Percentiles rank a stretch among this genome's conserved stretches.
Conservation (phyloP, 768 basidiomycete genomes). For the Mycena epipterygia region DNA sequence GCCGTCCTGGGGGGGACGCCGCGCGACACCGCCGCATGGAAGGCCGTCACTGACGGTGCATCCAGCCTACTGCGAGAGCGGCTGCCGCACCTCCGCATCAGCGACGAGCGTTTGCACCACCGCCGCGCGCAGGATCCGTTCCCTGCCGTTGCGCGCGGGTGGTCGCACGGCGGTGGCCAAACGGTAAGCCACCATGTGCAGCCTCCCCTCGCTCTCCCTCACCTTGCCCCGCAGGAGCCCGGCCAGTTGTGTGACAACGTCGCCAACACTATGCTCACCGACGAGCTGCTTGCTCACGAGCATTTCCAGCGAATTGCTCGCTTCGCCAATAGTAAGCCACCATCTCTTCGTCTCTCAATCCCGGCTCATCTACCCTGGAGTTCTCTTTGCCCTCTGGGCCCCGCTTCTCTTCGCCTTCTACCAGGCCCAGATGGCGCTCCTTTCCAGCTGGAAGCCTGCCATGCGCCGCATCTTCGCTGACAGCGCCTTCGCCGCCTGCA, state of each 20-base stretch:
- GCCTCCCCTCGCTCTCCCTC: not conserved
- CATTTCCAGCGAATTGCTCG: not conserved
- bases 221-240: not conserved
- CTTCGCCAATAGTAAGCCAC: not conserved
- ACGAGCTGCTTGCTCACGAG: not conserved
- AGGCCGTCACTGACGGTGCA: not conserved
- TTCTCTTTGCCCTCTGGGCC: not conserved
- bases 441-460: not conserved
- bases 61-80: not conserved
- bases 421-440: not conserved
- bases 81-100: not conserved
- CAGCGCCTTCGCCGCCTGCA: not conserved
- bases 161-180: not conserved
- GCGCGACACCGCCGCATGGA: not conserved
- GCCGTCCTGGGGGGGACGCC: constrained; percentile 22
- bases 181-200: not conserved
- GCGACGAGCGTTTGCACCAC: not conserved
- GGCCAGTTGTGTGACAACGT: not conserved
- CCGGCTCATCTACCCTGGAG: not conserved
- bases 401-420: not conserved
- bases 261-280: not conserved
- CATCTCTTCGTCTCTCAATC: not conserved
- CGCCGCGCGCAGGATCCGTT: not conserved
- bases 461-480: not conserved
- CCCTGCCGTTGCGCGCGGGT: not conserved